A percentile compares a stretch with the other conserved stretches of the same genome.
These are phyloP conservation scores for Zygosaccharomyces kombuchaensis DNA, from an alignment of 805 yeast species.

Conservation along the genomic window DNA sequence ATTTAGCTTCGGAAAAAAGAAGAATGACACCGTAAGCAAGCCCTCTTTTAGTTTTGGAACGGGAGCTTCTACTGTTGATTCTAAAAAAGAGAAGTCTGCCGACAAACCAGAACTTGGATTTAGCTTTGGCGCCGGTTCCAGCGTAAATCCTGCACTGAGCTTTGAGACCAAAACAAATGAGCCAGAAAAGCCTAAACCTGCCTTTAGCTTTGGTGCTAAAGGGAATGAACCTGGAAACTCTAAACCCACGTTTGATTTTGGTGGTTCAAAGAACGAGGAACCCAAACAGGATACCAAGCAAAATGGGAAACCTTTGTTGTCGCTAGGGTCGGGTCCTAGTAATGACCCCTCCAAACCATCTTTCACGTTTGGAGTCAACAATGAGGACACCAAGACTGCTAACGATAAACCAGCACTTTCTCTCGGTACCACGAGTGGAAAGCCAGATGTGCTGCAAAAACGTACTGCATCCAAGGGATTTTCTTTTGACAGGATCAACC, in stretches of 20 bases:
- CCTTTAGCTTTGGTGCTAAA: slow-evolving; percentile 12
- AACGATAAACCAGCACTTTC: slow-evolving; percentile 1
- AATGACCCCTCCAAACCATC: not conserved
- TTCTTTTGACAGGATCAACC: slow-evolving; percentile 2
- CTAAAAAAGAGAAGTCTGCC: not conserved
- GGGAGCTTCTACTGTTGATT: too few relatives aligned
- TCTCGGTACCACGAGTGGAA: not conserved
- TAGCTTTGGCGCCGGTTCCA: slow-evolving; percentile 10
- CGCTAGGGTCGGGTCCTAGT: too few relatives aligned
- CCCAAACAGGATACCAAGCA: not conserved
- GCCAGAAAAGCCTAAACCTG: slow-evolving; percentile 1
- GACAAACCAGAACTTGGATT: slow-evolving; percentile 5
- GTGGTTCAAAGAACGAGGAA: not conserved
- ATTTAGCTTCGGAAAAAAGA: slow-evolving; percentile 11
- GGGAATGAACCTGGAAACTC: not conserved
- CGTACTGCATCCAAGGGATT: not conserved
- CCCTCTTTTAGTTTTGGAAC: slow-evolving; percentile 7
- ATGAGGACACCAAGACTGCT: not conserved
- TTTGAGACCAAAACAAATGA: slow-evolving; percentile 4
- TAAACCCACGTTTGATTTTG: slow-evolving; percentile 3
- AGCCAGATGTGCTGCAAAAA: not conserved
- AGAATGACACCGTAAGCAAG: slow-evolving; percentile 1
- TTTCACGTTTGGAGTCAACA: slow-evolving; percentile 9
- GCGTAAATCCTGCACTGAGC: slow-evolving; percentile 4
- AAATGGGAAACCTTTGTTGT: slow-evolving; percentile 6